phyloP scores from a whole-genome alignment of 208 protist genomes.

The Trypanosomatidae sp. region DNA sequence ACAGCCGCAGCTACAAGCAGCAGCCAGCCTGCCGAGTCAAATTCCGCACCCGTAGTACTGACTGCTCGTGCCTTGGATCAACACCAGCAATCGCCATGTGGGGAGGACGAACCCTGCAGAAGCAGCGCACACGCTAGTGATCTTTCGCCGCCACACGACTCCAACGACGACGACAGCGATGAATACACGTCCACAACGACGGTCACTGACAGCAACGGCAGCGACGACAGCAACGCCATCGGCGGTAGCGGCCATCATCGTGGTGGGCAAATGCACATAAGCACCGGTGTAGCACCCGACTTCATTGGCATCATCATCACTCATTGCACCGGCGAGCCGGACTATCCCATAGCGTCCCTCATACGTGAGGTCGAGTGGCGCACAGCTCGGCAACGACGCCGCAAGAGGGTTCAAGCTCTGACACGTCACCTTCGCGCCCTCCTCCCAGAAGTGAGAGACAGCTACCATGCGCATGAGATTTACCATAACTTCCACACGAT shows the following conservation, averaged over 20 bases:
- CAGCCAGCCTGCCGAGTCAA: neutral
- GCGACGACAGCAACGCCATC: neutral
- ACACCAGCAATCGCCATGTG: neutral
- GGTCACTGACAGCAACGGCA: neutral
- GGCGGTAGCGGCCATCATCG: neutral
- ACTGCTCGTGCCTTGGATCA: neutral
- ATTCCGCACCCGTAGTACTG: neutral
- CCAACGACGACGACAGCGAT: neutral
- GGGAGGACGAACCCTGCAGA: too few species aligned
- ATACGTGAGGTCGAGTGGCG: conserved; percentile 9
- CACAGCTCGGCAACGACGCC: conserved; percentile 12
- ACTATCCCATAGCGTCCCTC: conserved; percentile 26
- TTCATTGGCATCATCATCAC: conserved; percentile 82
- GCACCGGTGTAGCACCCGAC: conserved; percentile 26
- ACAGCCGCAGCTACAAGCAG: neutral
- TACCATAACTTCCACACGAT: conserved; percentile 9
- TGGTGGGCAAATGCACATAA: neutral
- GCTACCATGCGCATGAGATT: conserved; percentile 11
- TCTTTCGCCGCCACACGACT: neutral
- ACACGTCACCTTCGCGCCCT: neutral
- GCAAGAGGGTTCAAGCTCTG: neutral
- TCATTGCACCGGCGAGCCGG: conserved; percentile 50
- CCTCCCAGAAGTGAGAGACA: conserved; percentile 5
- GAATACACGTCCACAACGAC: neutral
- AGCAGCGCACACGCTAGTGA: neutral